Percentiles rank a stretch among this genome's conserved stretches.
Evolutionary conservation across 1,284 basidiomycete genomes (phyloP).

Genomic region (Sphagnurus paluster): DNA sequence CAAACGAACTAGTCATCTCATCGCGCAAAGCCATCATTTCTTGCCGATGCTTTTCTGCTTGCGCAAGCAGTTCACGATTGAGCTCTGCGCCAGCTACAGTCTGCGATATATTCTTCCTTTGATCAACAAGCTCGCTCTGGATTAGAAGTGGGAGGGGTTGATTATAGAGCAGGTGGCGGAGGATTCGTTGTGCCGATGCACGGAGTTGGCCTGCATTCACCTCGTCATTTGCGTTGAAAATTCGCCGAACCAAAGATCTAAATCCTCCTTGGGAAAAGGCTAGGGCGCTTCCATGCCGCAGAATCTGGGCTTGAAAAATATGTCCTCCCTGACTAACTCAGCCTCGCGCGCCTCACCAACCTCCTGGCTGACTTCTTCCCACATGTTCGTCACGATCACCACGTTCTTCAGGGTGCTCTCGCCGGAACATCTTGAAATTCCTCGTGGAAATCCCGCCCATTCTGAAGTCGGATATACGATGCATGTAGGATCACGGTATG

Average conservation of each 20-base stretch:
- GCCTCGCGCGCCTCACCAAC: slow-evolving; percentile 35
- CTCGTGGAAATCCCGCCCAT: slow-evolving; percentile 42
- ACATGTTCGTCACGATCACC: slow-evolving; percentile 46
- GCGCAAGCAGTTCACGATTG: slow-evolving; percentile 34
- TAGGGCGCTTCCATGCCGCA: slow-evolving; percentile 33
- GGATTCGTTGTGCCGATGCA: no score
- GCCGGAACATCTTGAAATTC: slow-evolving; percentile 47
- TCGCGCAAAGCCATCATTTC: slow-evolving; percentile 35
- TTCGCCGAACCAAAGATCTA: no score
- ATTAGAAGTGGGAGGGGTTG: slow-evolving; percentile 37
- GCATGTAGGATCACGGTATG: slow-evolving; percentile 47
- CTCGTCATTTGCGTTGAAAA: no score
- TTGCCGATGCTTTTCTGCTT: slow-evolving; percentile 33
- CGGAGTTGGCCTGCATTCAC: no score
- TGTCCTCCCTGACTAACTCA: slow-evolving; percentile 32
- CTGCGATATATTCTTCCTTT: slow-evolving; percentile 36
- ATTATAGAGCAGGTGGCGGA: slow-evolving; percentile 31
- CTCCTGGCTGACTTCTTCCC: slow-evolving; percentile 37
- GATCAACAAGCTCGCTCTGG: slow-evolving; percentile 41
- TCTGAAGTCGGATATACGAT: slow-evolving; percentile 45
- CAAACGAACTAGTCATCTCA: slow-evolving; percentile 34
- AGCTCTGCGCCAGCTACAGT: slow-evolving; percentile 43
- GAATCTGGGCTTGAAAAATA: slow-evolving; percentile 37
- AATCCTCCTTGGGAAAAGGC: slow-evolving; percentile 29
- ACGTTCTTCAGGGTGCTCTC: slow-evolving; percentile 43